Evolutionary conservation across 495 filamentous ascomycete genomes (phyloP), one percentile per base, ranked within the genome.

Genomic region (Neurospora africana): DNA sequence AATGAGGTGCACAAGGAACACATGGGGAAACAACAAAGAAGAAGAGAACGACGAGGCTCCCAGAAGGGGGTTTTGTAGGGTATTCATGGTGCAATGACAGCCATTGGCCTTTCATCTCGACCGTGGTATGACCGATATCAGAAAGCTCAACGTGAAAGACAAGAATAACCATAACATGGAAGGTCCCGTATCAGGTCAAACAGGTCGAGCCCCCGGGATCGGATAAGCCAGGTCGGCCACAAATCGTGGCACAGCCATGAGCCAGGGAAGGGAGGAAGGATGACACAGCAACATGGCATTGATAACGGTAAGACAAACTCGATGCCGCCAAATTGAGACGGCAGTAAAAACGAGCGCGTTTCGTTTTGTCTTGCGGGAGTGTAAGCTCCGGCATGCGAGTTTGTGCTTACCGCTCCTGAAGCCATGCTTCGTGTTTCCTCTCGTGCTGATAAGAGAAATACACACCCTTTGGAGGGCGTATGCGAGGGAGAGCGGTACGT

Each of bases 221-320:
- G 53, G 27, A 65, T 9, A 65, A 65, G 53, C 53, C 53, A 65
- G 27, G 27, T 65, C 27, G 27, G 11, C 53, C 53, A 61, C 27
- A 61, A 17, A 33, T 65, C 53, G 15, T 65, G 15, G 53, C 53
- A 65, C 53, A 65, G 53, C 27, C 53, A 33, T 65, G 21, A 35
- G n/a, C 23, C 47, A 40, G 38, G 53, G 43, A 19, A 69, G 68
- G 7, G 69, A 38, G 36, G 21, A 39, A 76, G 37, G 69, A 61
- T 72, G 76, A 75, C 73, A 75, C 73, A 72, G 73, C 74, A 73
- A 72, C 70, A 75, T 73, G 41, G 75, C 70, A 43, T 73, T 61
- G 68, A 74, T 43, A 69, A 43, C 71, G 70, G 37, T 11, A 41
- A 36, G 44, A 58, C 40, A 68, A 72, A 75, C 71, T 72, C 73